Conservation (phyloP, 139 green algal genomes). For the Axilococcus clingmanii region DNA sequence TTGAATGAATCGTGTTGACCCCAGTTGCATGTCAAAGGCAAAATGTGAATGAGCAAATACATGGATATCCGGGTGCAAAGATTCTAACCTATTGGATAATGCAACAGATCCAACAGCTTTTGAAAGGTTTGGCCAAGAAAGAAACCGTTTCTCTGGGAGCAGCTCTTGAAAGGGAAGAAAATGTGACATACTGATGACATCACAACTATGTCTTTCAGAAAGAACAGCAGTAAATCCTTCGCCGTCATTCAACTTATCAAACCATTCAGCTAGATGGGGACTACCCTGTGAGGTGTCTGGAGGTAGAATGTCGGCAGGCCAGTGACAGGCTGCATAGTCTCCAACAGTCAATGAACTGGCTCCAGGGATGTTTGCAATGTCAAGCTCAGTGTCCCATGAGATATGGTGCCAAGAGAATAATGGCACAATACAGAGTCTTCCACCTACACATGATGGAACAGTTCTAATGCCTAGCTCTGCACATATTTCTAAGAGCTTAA, state of each 20-base stretch:
- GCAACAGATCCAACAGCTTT: conserved; percentile 37
- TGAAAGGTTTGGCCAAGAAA: conserved; percentile 61
- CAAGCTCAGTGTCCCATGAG: conserved; percentile 39
- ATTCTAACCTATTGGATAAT: conserved; percentile 36
- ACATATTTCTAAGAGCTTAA: conserved; percentile 32
- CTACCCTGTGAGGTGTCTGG: conserved; percentile 8
- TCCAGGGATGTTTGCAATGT: conserved; percentile 29
- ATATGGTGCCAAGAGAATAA: conserved; percentile 28
- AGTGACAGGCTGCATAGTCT: conserved; percentile 39
- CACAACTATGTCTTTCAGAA: neutral
- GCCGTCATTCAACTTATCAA: conserved; percentile 33
- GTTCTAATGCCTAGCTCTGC: conserved; percentile 29
- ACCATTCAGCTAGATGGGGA: conserved; percentile 23
- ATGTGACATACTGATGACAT: conserved; percentile 56
- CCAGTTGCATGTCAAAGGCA: conserved; percentile 48
- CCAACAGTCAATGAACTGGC: conserved; percentile 18
- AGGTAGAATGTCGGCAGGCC: conserved; percentile 10
- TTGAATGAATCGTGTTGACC: conserved; percentile 62
- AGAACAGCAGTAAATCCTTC: neutral
- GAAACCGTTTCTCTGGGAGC: conserved; percentile 72
- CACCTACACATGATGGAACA: conserved; percentile 6
- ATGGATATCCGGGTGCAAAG: conserved; percentile 52
- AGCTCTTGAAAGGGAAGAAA: conserved; percentile 58
- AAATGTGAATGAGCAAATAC: conserved; percentile 80
- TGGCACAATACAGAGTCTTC: conserved; percentile 40